These are phyloP conservation scores for Aleurites moluccanus DNA, from an alignment of 441 rosid species.

Conservation along the genomic window DNA sequence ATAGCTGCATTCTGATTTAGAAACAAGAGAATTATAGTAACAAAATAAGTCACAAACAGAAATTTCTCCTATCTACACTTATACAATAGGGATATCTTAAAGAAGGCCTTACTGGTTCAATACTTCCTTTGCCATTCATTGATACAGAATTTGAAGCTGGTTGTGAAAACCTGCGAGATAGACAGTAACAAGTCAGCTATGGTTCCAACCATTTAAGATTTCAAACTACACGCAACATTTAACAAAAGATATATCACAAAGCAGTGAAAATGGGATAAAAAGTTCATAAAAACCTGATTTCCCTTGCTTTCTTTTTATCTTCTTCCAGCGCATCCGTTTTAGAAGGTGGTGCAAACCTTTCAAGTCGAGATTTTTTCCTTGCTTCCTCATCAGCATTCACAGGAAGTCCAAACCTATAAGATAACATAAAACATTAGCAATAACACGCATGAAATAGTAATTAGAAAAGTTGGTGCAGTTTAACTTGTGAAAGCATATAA, in stretches of 20 bases:
- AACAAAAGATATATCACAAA: not conserved
- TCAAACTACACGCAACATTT: not conserved
- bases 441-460: not conserved
- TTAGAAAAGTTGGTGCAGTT: conserved; percentile 7
- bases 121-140: conserved; percentile 47
- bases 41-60: not conserved
- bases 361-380: conserved; percentile 86
- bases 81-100: conserved; percentile 6
- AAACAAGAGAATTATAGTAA: conserved; percentile 21
- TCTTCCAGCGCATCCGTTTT: conserved; percentile 60
- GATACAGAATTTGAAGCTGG: conserved; percentile 46
- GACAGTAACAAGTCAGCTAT: conserved; percentile 2
- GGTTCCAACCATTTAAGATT: conserved; percentile 7
- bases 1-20: conserved; percentile 57
- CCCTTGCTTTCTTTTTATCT: conserved; percentile 83
- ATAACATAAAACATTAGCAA: conserved; percentile 1
- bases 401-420: conserved; percentile 72
- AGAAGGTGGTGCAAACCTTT: conserved; percentile 55
- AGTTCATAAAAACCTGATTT: conserved; percentile 49
- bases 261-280: not conserved
- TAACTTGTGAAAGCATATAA: conserved; percentile 6
- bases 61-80: conserved; percentile 9
- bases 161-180: conserved; percentile 60
- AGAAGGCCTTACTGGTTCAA: conserved; percentile 44
- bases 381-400: conserved; percentile 54